phyloP scores from a whole-genome alignment of 202 grass and related monocot species.

The Bolboschoenoplectus hybrid region DNA sequence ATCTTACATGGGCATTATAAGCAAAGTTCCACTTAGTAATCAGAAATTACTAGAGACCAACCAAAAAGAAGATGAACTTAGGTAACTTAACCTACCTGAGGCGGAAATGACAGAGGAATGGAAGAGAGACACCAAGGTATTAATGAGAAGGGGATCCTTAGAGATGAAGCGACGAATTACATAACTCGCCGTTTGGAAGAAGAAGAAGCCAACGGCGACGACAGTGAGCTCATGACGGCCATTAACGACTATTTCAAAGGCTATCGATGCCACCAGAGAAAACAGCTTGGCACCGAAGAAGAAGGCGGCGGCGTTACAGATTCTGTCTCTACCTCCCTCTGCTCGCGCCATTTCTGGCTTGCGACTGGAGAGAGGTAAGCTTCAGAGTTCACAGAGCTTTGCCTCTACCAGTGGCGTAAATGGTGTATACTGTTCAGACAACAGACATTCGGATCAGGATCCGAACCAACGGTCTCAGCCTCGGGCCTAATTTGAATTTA shows the following conservation, averaged over 20 bases:
- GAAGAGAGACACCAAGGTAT: slow-evolving; percentile 86
- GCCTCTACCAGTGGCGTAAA: not conserved
- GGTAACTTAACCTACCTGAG: slow-evolving; percentile 48
- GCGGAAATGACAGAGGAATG: slow-evolving; percentile 78
- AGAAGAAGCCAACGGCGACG: slow-evolving; percentile 71
- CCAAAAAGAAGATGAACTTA: not conserved
- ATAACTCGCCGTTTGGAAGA: slow-evolving; percentile 83
- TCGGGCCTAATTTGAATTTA: no score
- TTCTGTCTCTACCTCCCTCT: not conserved
- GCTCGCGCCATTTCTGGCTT: slow-evolving; percentile 49
- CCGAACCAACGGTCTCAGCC: no score
- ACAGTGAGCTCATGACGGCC: slow-evolving; percentile 57
- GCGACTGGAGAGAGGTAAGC: not conserved
- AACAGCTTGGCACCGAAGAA: slow-evolving; percentile 86
- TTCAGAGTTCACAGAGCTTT: not conserved
- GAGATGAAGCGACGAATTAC: slow-evolving; percentile 64
- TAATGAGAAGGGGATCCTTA: slow-evolving; percentile 74
- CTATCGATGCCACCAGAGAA: slow-evolving; percentile 68
- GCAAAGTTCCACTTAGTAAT: not conserved
- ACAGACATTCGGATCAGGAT: not conserved
- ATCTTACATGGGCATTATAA: not conserved
- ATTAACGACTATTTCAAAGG: slow-evolving; percentile 63
- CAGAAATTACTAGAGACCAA: not conserved
- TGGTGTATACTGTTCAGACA: no score
- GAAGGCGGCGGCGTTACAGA: slow-evolving; percentile 47